phyloP scores from a whole-genome alignment of 129 eudicot genomes.

The Artemisia tridentata region DNA sequence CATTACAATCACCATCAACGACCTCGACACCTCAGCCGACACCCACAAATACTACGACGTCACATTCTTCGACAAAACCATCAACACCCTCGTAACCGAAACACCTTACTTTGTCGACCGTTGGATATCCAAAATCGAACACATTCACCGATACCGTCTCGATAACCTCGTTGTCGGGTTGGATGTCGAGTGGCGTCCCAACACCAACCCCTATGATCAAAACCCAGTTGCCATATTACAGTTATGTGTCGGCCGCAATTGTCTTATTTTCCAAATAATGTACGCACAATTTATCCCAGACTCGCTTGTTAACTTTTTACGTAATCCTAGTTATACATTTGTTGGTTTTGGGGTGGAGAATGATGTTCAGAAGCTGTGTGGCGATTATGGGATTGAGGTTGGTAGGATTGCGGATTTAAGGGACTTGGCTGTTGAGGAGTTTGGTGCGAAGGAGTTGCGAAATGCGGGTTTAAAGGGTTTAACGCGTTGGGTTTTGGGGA shows the following conservation, averaged over 20 bases:
- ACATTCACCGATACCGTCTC: constrained; percentile 18
- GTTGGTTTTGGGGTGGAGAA: constrained; percentile 35
- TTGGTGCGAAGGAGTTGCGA: constrained; percentile 18
- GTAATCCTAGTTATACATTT: constrained; percentile 19
- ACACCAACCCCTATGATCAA: neutral
- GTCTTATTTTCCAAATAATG: constrained; percentile 34
- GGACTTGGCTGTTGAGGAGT: constrained; percentile 32
- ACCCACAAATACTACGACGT: constrained; percentile 34
- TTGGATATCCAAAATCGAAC: constrained; percentile 29
- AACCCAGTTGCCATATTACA: constrained; percentile 37
- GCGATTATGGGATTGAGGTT: constrained; percentile 26
- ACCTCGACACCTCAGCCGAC: constrained; percentile 23
- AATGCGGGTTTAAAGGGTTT: constrained; percentile 43
- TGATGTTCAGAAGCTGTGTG: constrained; percentile 35
- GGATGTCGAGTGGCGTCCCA: constrained; percentile 48
- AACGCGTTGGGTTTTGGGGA: constrained; percentile 37
- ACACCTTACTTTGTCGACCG: constrained; percentile 28
- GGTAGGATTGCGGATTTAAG: constrained; percentile 36
- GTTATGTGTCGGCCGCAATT: constrained; percentile 24
- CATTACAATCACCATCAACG: constrained; percentile 28
- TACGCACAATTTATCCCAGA: neutral
- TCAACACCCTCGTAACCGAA: constrained; percentile 29
- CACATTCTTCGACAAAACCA: constrained; percentile 18
- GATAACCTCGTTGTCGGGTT: constrained; percentile 34
- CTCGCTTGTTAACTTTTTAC: constrained; percentile 27